Conservation (phyloP, 2,329 filamentous ascomycete genomes). For the Aspergillus carbonarius region DNA sequence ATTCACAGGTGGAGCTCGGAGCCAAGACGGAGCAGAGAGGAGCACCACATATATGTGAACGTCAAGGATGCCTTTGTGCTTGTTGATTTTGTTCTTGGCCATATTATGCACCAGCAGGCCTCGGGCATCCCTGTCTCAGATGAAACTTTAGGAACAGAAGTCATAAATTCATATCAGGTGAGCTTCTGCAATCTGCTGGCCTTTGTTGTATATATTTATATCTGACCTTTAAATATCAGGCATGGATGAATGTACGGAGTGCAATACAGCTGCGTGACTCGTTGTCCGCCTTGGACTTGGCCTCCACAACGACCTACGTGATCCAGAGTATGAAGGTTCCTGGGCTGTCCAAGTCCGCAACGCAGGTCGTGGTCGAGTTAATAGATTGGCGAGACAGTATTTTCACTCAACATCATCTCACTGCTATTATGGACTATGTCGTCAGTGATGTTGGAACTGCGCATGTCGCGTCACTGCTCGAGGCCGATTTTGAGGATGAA, state of each 20-base stretch:
- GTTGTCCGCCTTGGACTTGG: constrained; percentile 19
- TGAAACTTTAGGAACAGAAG: constrained; percentile 30
- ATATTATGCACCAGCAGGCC: constrained; percentile 28
- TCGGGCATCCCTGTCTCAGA: constrained; percentile 20
- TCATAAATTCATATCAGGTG: constrained; percentile 39
- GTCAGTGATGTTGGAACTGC: constrained; percentile 34
- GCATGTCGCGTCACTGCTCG: constrained; percentile 33
- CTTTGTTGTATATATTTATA: not conserved
- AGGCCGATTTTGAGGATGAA: constrained; percentile 39
- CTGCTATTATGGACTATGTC: constrained; percentile 34
- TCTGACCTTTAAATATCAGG: constrained; percentile 22
- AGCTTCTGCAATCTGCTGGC: constrained; percentile 10
- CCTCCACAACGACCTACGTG: constrained; percentile 23
- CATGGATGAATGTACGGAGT: constrained; percentile 36
- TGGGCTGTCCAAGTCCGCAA: constrained; percentile 30
- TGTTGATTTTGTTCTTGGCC: constrained; percentile 36
- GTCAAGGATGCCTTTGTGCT: constrained; percentile 38
- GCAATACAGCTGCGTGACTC: constrained; percentile 23
- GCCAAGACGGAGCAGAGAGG: constrained; percentile 17
- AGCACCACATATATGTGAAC: constrained; percentile 26
- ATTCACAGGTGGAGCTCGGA: constrained; percentile 28
- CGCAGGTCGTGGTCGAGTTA: constrained; percentile 37
- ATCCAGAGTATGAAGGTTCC: constrained; percentile 27
- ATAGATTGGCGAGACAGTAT: constrained; percentile 30
- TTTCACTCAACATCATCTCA: constrained; percentile 26